Conservation (phyloP, 768 basidiomycete genomes). For the Tricholoma furcatifolium region DNA sequence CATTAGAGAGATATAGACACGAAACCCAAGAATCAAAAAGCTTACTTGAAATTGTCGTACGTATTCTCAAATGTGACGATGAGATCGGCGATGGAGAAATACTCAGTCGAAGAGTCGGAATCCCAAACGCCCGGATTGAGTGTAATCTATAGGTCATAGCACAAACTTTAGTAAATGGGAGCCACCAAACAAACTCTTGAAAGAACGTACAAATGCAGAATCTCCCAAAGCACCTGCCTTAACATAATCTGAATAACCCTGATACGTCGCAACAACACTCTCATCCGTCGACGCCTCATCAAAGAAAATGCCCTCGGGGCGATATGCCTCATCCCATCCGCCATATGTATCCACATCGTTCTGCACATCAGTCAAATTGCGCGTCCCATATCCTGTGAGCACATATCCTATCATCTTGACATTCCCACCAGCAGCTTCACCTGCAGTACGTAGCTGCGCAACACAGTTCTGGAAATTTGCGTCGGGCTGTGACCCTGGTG, state of each 20-base stretch:
- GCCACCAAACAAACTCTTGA: not conserved
- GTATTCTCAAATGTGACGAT: slow-evolving; percentile 28
- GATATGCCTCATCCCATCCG: slow-evolving; percentile 27
- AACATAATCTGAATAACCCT: slow-evolving; percentile 18
- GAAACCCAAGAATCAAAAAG: not conserved
- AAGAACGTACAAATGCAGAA: slow-evolving; percentile 13
- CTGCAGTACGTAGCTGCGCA: slow-evolving; percentile 14
- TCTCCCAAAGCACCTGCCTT: slow-evolving; percentile 15
- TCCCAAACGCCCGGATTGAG: slow-evolving; percentile 27
- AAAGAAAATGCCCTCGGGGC: slow-evolving; percentile 34
- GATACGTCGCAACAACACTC: slow-evolving; percentile 21
- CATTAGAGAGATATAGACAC: not conserved
- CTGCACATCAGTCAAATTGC: slow-evolving; percentile 19
- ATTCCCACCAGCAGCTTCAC: slow-evolving; percentile 16
- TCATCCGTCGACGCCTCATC: slow-evolving; percentile 26
- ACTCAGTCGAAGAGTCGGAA: slow-evolving; percentile 14
- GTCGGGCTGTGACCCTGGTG: slow-evolving; percentile 24
- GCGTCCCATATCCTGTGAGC: slow-evolving; percentile 20
- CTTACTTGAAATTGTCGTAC: slow-evolving; percentile 28
- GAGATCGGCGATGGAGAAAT: slow-evolving; percentile 28
- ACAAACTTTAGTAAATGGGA: not conserved
- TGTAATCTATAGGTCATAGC: slow-evolving; percentile 16
- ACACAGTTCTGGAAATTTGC: slow-evolving; percentile 29
- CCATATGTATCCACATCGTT: slow-evolving; percentile 30
- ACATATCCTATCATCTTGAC: slow-evolving; percentile 34